Evolutionary conservation across 768 basidiomycete genomes (phyloP), one percentile per base, ranked within the genome.

Genomic region (Peribolospora baueri): DNA sequence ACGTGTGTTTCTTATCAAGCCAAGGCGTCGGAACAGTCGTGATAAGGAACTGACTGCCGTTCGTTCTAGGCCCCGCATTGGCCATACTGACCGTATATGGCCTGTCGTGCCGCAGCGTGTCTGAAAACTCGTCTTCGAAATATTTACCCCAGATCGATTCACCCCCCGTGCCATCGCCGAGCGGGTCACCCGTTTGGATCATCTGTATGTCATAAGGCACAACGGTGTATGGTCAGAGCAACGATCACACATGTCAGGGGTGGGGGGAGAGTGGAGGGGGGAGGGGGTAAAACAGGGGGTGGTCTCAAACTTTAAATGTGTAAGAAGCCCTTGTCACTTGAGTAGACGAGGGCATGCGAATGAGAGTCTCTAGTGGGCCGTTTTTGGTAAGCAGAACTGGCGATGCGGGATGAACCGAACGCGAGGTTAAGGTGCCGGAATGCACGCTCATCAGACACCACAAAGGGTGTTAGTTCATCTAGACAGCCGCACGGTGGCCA

Each of bases 401-500:
- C 74, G 74, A 74, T 76, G 75, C 70, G 74, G 75, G 75, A 76
- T 76, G 75, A 76, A 76, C 75, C 74, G 71, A 75, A 73, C 73
- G 73, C 68, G 72, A 71, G 72, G 75, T 80, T 82, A 81, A 79
- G 79, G 79, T 77, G 64, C 64, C 61, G 58, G 58, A 81, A 77
- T 80, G 71, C 72, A 77, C 73, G 75, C 78, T 80, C 77, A 79
- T 79, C 77, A 79, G 79, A 80, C 75, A 79, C 78, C 79, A 80
- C 75, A 76, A 76, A 77, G 75, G 78, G 79, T 77, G 79, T 80
- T 79, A 77, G 78, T 80, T 80, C 76, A 77, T 81, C 75, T 76
- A 80, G 76, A 81, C 79, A 81, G 78, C 79, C 79, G 79, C 77
- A 80, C 75, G 76, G 79, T 80, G 78, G 78, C 76, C 79, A 80